Conservation (phyloP, 179 eudicot species). For the Beta corolliflora region DNA sequence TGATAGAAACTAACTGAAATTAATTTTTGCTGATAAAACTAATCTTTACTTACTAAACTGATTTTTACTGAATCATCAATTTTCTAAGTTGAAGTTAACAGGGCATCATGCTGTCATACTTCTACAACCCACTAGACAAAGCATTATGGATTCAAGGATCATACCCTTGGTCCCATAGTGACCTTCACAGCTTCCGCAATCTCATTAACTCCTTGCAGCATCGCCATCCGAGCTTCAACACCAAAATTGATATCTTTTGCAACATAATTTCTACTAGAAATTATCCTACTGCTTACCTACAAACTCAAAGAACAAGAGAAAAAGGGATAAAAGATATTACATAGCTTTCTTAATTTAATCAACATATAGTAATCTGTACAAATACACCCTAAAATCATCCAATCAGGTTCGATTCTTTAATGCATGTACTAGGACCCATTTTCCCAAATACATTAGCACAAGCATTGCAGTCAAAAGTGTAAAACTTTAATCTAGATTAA, state of each 20-base stretch:
- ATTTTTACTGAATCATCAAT: no score
- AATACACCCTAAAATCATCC: neutral
- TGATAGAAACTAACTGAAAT: no score
- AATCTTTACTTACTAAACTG: no score
- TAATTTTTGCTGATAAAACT: no score
- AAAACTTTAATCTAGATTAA: neutral
- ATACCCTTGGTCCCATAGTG: slow-evolving; percentile 99
- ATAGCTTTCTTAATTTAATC: slow-evolving; percentile 4
- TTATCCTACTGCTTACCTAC: slow-evolving; percentile 57
- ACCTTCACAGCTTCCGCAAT: slow-evolving; percentile 98
- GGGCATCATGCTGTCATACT: neutral
- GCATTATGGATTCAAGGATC: neutral
- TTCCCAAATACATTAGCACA: neutral
- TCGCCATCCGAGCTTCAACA: slow-evolving; percentile 67
- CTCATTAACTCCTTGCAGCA: slow-evolving; percentile 93
- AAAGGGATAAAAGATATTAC: neutral
- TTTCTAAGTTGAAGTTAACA: no score
- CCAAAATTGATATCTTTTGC: slow-evolving; percentile 92
- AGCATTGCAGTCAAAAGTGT: neutral
- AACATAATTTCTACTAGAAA: slow-evolving; percentile 64
- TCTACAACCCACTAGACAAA: neutral
- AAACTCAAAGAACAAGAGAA: slow-evolving; percentile 11
- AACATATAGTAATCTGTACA: neutral
- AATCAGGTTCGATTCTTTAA: neutral
- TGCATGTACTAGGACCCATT: neutral